Base-by-base conservation (phyloP, 2,329 filamentous ascomycete genomes). In the Trichoderma sp. region DNA sequence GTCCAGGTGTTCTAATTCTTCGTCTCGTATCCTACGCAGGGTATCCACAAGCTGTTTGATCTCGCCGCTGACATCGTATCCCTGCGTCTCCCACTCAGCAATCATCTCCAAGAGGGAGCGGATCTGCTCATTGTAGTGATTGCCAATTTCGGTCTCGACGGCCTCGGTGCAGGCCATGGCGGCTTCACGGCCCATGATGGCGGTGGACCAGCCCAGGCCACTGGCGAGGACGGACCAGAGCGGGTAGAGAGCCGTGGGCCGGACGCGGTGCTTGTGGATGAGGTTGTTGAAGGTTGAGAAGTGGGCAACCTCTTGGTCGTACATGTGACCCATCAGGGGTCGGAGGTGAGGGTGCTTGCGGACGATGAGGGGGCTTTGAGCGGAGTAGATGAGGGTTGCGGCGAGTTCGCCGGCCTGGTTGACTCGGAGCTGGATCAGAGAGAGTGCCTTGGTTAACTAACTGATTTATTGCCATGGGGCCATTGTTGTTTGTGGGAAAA, bases 121-220 rank as follows among this genome's bases (percentile, higher is more conserved):
- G 50, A 99, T 93, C 81, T 99, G 95, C 71, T 89, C 89, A 77
- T 98, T 98, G 78, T 99, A 99, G 80, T 99, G 95, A 32, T 89
- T 89, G 2, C 95, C 95, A 70, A 99, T 99, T 82, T 98, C 95
- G 7, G 94, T 99, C 84, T 99, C 95, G 1, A 99, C 94, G 1
- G 95, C 95, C 80, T 99, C 95, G 0, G 95, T 98, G 78, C 95
- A 99, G 13, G 95, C 95, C 95, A 99, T 99, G 39, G 95, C 94
- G 2, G 94, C 94, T 80, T 98, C 93, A 58, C 93, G 87, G 1
- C 95, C 94, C 85, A 99, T 86, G 50, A 95, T 81, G 0, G 92
- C 95, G 0, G 95, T 99, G 5, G 87, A 86, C 93, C 95, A 97
- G 19, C 95, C 95, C 8, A 99, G 80, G 0, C 90, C 87, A 0